A percentile compares a stretch with the other conserved stretches of the same genome.
These are phyloP conservation scores for Ogataea saltuana DNA, from an alignment of 805 yeast species.

Conservation along the genomic window DNA sequence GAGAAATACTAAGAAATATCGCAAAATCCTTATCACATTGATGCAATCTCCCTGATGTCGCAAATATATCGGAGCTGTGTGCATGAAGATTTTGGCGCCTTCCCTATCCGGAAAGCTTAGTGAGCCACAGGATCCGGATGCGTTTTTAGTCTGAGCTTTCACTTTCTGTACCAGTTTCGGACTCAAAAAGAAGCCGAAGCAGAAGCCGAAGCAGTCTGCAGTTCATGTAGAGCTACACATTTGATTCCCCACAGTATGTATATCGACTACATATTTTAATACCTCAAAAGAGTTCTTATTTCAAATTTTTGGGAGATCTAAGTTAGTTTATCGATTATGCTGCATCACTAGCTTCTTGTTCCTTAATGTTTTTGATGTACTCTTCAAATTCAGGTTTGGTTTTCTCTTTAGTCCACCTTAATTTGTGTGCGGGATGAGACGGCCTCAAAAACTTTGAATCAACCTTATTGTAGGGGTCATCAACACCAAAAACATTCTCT, in stretches of 20 bases:
- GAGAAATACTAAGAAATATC: neutral
- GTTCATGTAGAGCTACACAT: too few species aligned
- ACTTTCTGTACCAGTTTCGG: too few species aligned
- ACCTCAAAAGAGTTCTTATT: neutral
- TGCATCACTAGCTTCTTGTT: neutral
- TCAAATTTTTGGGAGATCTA: neutral
- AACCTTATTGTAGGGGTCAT: constrained; percentile 11
- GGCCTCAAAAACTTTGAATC: constrained; percentile 13
- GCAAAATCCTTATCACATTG: neutral
- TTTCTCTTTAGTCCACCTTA: constrained; percentile 14
- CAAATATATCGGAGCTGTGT: neutral
- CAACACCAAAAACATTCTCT: constrained; percentile 32
- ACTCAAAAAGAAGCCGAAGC: too few species aligned
- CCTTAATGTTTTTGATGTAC: neutral
- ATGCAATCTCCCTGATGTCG: neutral
- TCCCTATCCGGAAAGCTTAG: constrained; percentile 4
- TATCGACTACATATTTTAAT: too few species aligned
- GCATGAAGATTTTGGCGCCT: neutral
- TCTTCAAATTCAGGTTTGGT: constrained; percentile 9
- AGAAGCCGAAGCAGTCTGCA: too few species aligned
- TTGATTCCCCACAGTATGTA: too few species aligned
- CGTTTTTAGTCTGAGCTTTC: too few species aligned
- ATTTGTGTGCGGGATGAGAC: constrained; percentile 15
- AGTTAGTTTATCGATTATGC: too few species aligned
- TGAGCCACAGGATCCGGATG: too few species aligned